Base-by-base conservation (phyloP, 148 eudicot genomes). In the Camellia sinensis region DNA sequence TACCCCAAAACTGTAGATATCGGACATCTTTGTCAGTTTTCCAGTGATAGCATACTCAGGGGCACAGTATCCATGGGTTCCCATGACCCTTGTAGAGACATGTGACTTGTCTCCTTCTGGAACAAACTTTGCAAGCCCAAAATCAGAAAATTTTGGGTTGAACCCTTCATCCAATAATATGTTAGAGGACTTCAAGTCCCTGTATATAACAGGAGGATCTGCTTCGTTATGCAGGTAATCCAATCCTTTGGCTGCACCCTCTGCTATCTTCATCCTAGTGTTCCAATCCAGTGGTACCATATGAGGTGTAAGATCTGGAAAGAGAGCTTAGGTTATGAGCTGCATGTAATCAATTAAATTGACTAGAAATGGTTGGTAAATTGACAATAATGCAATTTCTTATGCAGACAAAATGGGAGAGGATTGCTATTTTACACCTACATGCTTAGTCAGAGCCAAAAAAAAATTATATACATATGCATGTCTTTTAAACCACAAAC, bases 1-100 rank as follows among this genome's bases (percentile, higher is more conserved):
- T 41, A 92, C 87, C 68, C 97, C 97, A 75, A 92, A 92, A 76
- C 97, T 88, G 78, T 83, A 93, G 40, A 91, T 85, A 40, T 92
- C 94, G 6, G 93, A 86, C 82, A 86, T 89, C 44, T 81, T 64
- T 29, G 93, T 91, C 81, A 93, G 75, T 79, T 82, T 88, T 37
- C 94, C 94, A 18, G 91, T 88, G 71, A 29, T 53, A 53, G 86
- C 86, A 74, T 93, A 93, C 73, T 93, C 97, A 8, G 97, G 97
- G 73, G 97, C 94, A 85, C 97, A 93, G 76, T 89, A 93, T 45
- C 97, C 97, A 53, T 82, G 86, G 67, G 94, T 93, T 68, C 93
- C 93, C 97, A 92, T 92, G 60, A 91, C 92, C 80, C 97, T 84
- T 3, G 93, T 93, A 52, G 92, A 89, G 66, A 91, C 91, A 75